These are phyloP conservation scores for Hydnum rufescens DNA, from an alignment of 768 basidiomycete genomes.

Conservation along the genomic window DNA sequence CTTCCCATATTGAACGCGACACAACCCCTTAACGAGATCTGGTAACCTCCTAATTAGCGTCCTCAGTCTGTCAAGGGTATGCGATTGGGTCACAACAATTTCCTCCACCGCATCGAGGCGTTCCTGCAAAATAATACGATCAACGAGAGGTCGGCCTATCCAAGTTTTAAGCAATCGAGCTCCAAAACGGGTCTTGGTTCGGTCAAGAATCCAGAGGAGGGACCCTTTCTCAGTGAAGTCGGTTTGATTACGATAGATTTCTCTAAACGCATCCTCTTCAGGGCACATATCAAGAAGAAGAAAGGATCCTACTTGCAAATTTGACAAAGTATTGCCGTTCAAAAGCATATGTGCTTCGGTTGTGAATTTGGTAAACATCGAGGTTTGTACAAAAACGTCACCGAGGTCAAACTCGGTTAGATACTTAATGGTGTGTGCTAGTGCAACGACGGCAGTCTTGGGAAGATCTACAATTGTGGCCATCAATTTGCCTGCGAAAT, in stretches of 20 bases:
- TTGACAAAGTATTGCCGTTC: constrained; percentile 69
- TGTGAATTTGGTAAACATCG: constrained; percentile 62
- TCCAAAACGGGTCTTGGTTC: constrained; percentile 77
- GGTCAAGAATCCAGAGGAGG: constrained; percentile 69
- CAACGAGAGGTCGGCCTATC: constrained; percentile 70
- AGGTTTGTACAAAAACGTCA: constrained; percentile 54
- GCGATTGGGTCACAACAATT: constrained; percentile 37
- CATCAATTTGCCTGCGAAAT: constrained; percentile 33
- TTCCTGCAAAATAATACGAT: constrained; percentile 51
- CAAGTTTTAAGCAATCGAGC: constrained; percentile 63
- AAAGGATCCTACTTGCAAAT: constrained; percentile 29
- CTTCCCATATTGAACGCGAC: constrained; percentile 79
- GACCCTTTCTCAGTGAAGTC: constrained; percentile 56
- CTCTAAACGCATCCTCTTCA: constrained; percentile 22
- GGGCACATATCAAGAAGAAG: background rate
- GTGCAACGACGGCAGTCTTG: constrained; percentile 42
- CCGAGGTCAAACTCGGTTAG: constrained; percentile 58
- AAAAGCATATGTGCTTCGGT: constrained; percentile 70
- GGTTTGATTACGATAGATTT: constrained; percentile 84
- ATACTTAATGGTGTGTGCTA: constrained; percentile 54
- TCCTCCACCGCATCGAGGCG: constrained; percentile 76
- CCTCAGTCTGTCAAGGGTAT: constrained; percentile 45
- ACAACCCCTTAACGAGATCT: constrained; percentile 71
- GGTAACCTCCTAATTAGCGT: constrained; percentile 55
- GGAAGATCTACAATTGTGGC: constrained; percentile 48